These are phyloP conservation scores for Pisolithus sp. DNA, from an alignment of 768 basidiomycete species.

Conservation along the genomic window DNA sequence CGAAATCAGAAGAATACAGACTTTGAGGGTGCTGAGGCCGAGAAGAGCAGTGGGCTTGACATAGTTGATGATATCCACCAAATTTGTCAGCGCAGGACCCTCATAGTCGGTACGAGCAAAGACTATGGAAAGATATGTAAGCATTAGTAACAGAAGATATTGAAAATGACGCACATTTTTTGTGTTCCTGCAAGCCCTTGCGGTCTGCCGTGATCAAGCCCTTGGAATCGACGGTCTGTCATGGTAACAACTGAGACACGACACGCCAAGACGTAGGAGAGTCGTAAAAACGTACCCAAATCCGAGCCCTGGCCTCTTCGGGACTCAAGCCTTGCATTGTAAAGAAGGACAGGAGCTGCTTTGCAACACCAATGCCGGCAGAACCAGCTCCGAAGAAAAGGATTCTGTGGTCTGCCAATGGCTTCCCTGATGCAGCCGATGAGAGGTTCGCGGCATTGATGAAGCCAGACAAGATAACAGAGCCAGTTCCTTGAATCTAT, in stretches of 20 bases:
- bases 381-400: slow-evolving; percentile 54
- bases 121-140: slow-evolving; percentile 29
- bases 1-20: not conserved
- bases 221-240: slow-evolving; percentile 67
- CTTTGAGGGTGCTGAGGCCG: slow-evolving; percentile 57
- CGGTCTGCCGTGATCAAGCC: slow-evolving; percentile 69
- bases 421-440: slow-evolving; percentile 36
- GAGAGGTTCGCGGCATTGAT: slow-evolving; percentile 64
- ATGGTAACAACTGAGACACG: slow-evolving; percentile 9
- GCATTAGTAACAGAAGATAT: not conserved
- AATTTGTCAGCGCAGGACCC: slow-evolving; percentile 53
- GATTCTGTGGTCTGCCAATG: slow-evolving; percentile 44
- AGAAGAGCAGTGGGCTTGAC: slow-evolving; percentile 75
- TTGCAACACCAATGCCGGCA: slow-evolving; percentile 49
- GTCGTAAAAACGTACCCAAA: slow-evolving; percentile 46
- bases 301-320: slow-evolving; percentile 58
- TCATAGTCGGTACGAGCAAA: slow-evolving; percentile 67
- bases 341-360: slow-evolving; percentile 44
- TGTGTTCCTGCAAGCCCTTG: slow-evolving; percentile 65
- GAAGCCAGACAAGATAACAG: slow-evolving; percentile 71
- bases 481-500: slow-evolving; percentile 67
- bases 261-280: not conserved
- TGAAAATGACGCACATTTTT: slow-evolving; percentile 44
- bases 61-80: slow-evolving; percentile 61
- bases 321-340: slow-evolving; percentile 49